These are phyloP conservation scores for Dendryphion nanum DNA, from an alignment of 2,329 filamentous ascomycete species.

Conservation along the genomic window DNA sequence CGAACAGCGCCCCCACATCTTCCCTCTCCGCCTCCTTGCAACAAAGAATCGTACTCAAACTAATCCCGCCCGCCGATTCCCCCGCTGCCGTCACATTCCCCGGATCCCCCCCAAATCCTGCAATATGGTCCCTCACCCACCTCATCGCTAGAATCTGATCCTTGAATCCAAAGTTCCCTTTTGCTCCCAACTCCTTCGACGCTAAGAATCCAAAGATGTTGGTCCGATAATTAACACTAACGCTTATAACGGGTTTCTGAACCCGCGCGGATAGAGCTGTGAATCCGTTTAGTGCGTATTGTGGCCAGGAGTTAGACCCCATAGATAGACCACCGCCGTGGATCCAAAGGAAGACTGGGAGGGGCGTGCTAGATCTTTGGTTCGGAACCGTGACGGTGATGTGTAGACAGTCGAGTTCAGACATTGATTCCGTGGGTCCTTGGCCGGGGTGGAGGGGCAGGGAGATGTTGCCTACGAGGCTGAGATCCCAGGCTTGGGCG, in stretches of 20 bases:
- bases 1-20: conserved; percentile 19
- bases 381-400: conserved; percentile 34
- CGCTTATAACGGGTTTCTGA: conserved; percentile 46
- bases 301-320: conserved; percentile 54
- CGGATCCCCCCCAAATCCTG: conserved; percentile 41
- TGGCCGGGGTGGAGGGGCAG: conserved; percentile 15
- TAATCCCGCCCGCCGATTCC: conserved; percentile 48
- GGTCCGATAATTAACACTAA: conserved; percentile 37
- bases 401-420: conserved; percentile 38
- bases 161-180: conserved; percentile 32
- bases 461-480: conserved; percentile 18
- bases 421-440: conserved; percentile 17
- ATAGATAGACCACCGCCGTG: conserved; percentile 54
- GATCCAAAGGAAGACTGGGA: conserved; percentile 55
- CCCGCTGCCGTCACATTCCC: conserved; percentile 42
- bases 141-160: conserved; percentile 36
- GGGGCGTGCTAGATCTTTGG: conserved; percentile 1
- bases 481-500: conserved; percentile 27
- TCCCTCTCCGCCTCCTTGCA: conserved; percentile 17
- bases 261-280: conserved; percentile 45
- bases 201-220: conserved; percentile 40
- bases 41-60: conserved; percentile 26
- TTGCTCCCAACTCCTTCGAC: conserved; percentile 44
- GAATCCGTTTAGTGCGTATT: conserved; percentile 47
- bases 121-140: conserved; percentile 41